These are phyloP conservation scores for Xylariaceae sp. DNA, from an alignment of 2,329 filamentous ascomycete genomes.

Conservation along the genomic window DNA sequence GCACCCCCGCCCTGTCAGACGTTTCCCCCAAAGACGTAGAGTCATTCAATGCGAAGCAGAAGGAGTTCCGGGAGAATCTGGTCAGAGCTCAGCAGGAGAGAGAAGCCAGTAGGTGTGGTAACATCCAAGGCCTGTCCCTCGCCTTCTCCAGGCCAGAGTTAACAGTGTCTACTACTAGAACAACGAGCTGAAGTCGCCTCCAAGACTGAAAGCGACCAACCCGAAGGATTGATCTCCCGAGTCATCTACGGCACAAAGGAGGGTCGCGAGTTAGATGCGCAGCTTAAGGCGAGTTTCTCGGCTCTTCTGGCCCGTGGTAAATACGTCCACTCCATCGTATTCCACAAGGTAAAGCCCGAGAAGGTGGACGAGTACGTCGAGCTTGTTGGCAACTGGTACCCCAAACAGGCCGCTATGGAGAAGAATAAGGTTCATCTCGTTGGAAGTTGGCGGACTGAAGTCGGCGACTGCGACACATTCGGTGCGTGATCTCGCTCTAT, in stretches of 20 bases:
- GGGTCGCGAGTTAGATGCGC: slow-evolving; percentile 86
- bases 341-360: slow-evolving; percentile 92
- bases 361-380: slow-evolving; percentile 93
- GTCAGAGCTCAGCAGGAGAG: slow-evolving; percentile 72
- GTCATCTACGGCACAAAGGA: slow-evolving; percentile 97
- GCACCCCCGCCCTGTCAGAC: slow-evolving; percentile 77
- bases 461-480: slow-evolving; percentile 95
- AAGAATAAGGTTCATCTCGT: slow-evolving; percentile 95
- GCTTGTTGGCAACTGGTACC: slow-evolving; percentile 87
- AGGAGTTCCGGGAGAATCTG: slow-evolving; percentile 78
- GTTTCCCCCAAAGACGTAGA: slow-evolving; percentile 67
- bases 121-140: slow-evolving; percentile 27
- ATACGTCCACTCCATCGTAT: slow-evolving; percentile 96
- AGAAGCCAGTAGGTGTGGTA: slow-evolving; percentile 69
- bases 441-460: slow-evolving; percentile 96
- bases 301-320: slow-evolving; percentile 93
- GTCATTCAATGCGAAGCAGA: slow-evolving; percentile 77
- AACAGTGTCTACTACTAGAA: slow-evolving; percentile 46
- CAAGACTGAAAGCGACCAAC: slow-evolving; percentile 55
- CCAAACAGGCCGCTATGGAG: slow-evolving; percentile 73
- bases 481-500: slow-evolving; percentile 18
- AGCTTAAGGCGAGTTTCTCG: slow-evolving; percentile 93
- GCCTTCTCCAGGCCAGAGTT: slow-evolving; percentile 37
- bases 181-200: slow-evolving; percentile 51
- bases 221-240: slow-evolving; percentile 69